These are phyloP conservation scores for Protomyces inouyei DNA, from an alignment of 1,139 yeast species.

Conservation along the genomic window DNA sequence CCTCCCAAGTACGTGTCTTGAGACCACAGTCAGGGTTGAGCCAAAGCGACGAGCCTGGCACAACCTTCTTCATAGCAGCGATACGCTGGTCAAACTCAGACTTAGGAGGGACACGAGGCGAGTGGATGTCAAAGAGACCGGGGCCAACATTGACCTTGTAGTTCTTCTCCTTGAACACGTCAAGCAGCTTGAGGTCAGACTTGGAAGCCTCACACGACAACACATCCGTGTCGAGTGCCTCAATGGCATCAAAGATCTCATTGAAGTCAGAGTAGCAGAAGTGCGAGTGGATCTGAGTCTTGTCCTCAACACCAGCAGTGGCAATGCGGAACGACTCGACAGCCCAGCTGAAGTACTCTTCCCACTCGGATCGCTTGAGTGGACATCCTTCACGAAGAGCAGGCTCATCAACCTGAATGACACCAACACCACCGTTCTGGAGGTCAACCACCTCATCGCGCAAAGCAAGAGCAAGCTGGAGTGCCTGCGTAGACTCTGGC, in stretches of 20 bases:
- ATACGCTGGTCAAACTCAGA: conserved; percentile 93
- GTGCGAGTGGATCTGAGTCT: conserved; percentile 98
- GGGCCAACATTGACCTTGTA: conserved; percentile 99
- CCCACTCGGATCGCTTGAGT: conserved; percentile 91
- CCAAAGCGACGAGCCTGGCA: conserved; percentile 98
- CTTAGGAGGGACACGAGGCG: conserved; percentile 98
- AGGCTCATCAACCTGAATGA: conserved; percentile 99
- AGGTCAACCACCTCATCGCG: conserved; percentile 98
- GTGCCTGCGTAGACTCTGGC: conserved; percentile 88
- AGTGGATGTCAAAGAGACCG: conserved; percentile 97
- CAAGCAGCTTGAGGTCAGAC: conserved; percentile 97
- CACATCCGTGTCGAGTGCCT: conserved; percentile 99
- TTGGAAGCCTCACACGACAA: conserved; percentile 98
- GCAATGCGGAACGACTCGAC: conserved; percentile 99
- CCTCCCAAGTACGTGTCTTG: conserved; percentile 90
- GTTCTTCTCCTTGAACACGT: conserved; percentile 74
- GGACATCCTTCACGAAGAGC: conserved; percentile 99
- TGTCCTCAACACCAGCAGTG: conserved; percentile 92
- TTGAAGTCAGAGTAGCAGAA: conserved; percentile 99
- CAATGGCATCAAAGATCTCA: conserved; percentile 58
- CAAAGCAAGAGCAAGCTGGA: conserved; percentile 94
- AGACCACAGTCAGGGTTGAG: conserved; percentile 99
- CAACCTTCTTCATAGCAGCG: conserved; percentile 88
- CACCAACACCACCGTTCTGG: conserved; percentile 96
- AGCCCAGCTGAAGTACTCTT: conserved; percentile 96